Base-by-base conservation (phyloP, 345 rosid species). In the Pugionium dolabratum region DNA sequence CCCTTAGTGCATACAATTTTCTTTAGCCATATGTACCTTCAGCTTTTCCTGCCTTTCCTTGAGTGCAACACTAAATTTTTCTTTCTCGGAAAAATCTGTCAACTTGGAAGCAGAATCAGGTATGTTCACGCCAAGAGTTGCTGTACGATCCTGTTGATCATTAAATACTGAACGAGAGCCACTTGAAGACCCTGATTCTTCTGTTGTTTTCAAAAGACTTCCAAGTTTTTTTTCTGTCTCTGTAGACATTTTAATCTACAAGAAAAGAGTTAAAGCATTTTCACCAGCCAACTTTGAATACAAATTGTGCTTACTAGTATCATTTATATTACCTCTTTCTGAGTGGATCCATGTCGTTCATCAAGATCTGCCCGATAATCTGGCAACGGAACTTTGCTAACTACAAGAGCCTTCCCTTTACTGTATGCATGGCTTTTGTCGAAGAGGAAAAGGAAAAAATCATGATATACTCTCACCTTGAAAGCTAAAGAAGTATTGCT, bases 371-470 rank as follows among this genome's bases (percentile, higher is more conserved):
- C 96, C 3, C 96, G 75, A 78, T 93, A 93, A 82, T 85, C 67
- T 7, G 97, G 98, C 75, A 93, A 69, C 7, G 94, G 97, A 79
- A 88, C 86, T 86, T 90, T 93, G 85, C 98, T 93, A 48, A 86
- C 88, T 18, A 85, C 97, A 75, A 90, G 85, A 33, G 85, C 79
- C 83, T 81, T 86, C 71, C 97, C 98, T 78, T 85, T 86, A 79
- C 82, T 76, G 70, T 93, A 93, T 6, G 96, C 97, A 90, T 86
- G 98, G 71, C 98, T 93, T 79, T 83, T 86, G 45, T 86, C 70
- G 61, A 74, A 73, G 79, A 71, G 62, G 32, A 35, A 49, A 60
- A 37, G 54, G 59, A 32, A 62, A 26, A 65, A 69, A 54, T 26
- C 26, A 70, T 29, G 47, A 64, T 62, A 27, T 11, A 60, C 46